A percentile compares a stretch with the other conserved stretches of the same genome.
Conservation (phyloP, 129 eudicot species). For the Silybum marianum region DNA sequence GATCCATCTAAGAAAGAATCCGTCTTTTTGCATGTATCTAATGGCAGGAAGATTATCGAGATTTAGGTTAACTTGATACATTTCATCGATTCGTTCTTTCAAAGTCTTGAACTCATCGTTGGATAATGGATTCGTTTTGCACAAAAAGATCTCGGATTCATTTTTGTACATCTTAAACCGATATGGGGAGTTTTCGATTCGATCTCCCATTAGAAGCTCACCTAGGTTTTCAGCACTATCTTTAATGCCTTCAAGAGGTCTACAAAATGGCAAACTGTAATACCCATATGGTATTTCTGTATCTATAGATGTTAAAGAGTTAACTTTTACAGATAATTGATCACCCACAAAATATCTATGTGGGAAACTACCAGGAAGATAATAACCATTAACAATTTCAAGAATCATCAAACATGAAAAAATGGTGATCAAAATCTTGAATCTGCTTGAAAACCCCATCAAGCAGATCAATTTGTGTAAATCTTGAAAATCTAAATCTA, state of each 20-base stretch:
- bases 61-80: conserved; percentile 42
- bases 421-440: conserved; percentile 4
- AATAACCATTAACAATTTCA: conserved; percentile 35
- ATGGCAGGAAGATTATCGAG: conserved; percentile 42
- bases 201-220: conserved; percentile 46
- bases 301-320: conserved; percentile 40
- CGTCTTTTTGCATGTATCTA: conserved; percentile 29
- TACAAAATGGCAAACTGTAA: conserved; percentile 36
- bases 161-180: conserved; percentile 34
- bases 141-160: conserved; percentile 32
- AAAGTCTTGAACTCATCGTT: conserved; percentile 16
- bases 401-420: conserved; percentile 13
- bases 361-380: conserved; percentile 40
- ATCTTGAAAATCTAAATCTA: not conserved
- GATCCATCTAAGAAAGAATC: conserved; percentile 33
- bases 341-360: conserved; percentile 32
- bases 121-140: conserved; percentile 27
- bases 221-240: conserved; percentile 47
- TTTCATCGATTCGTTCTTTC: conserved; percentile 32
- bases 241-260: conserved; percentile 36
- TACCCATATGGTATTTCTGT: conserved; percentile 41
- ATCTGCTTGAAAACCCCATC: conserved; percentile 2
- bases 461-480: not conserved
- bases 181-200: conserved; percentile 39
- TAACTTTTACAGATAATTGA: conserved; percentile 36